phyloP scores from a whole-genome alignment of 2,329 filamentous ascomycete genomes.

The Cadophora sp. region DNA sequence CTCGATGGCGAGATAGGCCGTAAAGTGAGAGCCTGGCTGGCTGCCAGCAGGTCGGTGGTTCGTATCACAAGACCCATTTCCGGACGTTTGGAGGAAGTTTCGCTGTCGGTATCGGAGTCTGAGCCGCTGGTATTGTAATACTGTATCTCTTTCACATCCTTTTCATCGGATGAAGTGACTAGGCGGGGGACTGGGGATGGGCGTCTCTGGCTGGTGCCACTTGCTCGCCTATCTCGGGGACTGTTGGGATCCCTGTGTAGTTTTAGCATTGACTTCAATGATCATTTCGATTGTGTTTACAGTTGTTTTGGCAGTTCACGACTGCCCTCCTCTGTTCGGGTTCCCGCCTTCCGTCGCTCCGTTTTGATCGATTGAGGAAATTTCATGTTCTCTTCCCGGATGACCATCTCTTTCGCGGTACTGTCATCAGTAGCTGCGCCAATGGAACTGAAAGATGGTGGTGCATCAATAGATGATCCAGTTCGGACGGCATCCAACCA shows the following conservation, averaged over 20 bases:
- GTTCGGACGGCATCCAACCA: constrained; percentile 38
- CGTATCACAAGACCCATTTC: constrained; percentile 33
- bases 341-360: constrained; percentile 37
- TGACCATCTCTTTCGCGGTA: constrained; percentile 39
- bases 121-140: constrained; percentile 36
- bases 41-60: constrained; percentile 37
- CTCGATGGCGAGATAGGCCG: constrained; percentile 34
- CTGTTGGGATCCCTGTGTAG: not conserved
- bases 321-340: constrained; percentile 10
- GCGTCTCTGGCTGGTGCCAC: constrained; percentile 18
- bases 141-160: constrained; percentile 27
- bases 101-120: constrained; percentile 30
- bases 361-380: constrained; percentile 43
- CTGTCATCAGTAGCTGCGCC: constrained; percentile 32
- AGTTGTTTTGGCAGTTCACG: not conserved
- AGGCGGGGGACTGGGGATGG: constrained; percentile 29
- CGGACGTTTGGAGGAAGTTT: constrained; percentile 23
- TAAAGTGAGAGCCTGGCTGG: constrained; percentile 33
- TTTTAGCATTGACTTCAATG: constrained; percentile 9
- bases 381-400: constrained; percentile 44
- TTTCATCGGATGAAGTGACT: constrained; percentile 30
- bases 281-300: not conserved
- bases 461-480: constrained; percentile 23
- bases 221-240: constrained; percentile 17
- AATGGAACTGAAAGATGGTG: constrained; percentile 36